Evolutionary conservation across 305 asterid species (phyloP).

Genomic region (Fraxinus paxiana): DNA sequence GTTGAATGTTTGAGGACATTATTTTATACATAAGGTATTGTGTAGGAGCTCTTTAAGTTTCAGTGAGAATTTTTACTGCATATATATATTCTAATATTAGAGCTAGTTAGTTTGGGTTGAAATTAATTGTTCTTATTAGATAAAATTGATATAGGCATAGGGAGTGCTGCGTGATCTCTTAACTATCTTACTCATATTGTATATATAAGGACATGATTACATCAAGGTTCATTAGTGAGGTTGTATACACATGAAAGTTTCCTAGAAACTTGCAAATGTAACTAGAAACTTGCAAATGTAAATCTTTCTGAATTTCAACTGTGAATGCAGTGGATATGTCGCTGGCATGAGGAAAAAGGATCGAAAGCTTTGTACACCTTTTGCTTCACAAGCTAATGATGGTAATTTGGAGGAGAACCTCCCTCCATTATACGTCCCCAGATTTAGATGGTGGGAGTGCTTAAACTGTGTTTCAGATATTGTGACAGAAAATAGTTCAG

Average conservation of each 20-base stretch:
- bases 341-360: conserved; percentile 32
- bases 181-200: neutral
- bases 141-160: neutral
- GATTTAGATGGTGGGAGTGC: conserved; percentile 25
- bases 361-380: conserved; percentile 17
- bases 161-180: neutral
- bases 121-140: neutral
- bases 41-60: neutral
- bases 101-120: neutral
- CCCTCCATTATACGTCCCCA: conserved; percentile 28
- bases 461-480: conserved; percentile 15
- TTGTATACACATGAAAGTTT: neutral
- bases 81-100: neutral
- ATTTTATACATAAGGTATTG: neutral
- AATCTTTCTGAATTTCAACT: conserved; percentile 4
- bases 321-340: conserved; percentile 29
- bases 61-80: neutral
- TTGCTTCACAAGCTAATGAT: conserved; percentile 18
- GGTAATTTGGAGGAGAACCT: conserved; percentile 20
- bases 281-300: neutral
- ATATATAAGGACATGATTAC: neutral
- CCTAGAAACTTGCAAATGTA: neutral
- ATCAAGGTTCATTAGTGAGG: neutral
- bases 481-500: conserved; percentile 3
- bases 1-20: neutral